phyloP scores from a whole-genome alignment of 257 asterid species.

The Osmanthus fragrans region DNA sequence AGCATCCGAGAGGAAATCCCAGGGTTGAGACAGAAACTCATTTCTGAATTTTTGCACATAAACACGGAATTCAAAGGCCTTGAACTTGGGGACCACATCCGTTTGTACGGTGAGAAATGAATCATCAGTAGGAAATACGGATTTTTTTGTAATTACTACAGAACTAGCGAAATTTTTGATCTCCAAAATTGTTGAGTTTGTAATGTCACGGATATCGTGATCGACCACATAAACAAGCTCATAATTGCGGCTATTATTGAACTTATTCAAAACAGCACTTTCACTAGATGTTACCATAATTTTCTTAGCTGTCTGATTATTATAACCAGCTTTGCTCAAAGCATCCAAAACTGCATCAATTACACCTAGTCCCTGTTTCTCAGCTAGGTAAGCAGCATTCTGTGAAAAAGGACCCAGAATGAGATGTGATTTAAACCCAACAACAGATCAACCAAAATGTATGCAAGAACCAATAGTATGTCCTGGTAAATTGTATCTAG shows the following conservation, averaged over 20 bases:
- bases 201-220: conserved; percentile 49
- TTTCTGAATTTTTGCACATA: conserved; percentile 62
- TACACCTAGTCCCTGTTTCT: conserved; percentile 62
- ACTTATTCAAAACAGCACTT: conserved; percentile 56
- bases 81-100: conserved; percentile 53
- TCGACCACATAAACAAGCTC: conserved; percentile 67
- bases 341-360: conserved; percentile 60
- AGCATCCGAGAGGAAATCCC: conserved; percentile 86
- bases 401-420: conserved; percentile 33
- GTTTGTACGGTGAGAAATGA: conserved; percentile 44
- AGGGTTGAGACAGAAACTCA: conserved; percentile 81
- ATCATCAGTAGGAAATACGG: conserved; percentile 44
- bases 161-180: conserved; percentile 67
- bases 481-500: background rate
- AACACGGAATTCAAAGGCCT: conserved; percentile 47
- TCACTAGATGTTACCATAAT: conserved; percentile 62
- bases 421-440: background rate
- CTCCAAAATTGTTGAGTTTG: conserved; percentile 60
- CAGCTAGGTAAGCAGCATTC: conserved; percentile 82
- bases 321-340: conserved; percentile 53
- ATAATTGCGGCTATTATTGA: conserved; percentile 46
- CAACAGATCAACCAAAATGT: background rate
- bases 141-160: conserved; percentile 55
- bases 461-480: background rate
- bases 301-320: conserved; percentile 52